Conservation (phyloP, 129 eudicot genomes). For the Escallonia herrerae region DNA sequence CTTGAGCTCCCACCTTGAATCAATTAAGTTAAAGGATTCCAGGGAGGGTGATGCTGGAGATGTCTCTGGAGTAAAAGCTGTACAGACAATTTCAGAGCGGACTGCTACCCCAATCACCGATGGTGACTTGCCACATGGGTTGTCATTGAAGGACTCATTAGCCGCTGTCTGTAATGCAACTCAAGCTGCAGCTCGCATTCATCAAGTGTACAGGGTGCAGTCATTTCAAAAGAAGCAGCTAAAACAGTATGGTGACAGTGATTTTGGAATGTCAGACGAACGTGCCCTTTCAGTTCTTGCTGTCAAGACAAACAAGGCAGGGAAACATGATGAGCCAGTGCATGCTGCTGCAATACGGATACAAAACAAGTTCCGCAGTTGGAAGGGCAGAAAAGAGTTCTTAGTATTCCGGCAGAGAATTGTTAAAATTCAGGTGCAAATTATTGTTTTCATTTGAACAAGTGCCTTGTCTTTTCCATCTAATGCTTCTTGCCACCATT, state of each 20-base stretch:
- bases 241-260: slow-evolving; percentile 50
- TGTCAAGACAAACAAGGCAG: slow-evolving; percentile 46
- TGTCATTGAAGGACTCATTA: slow-evolving; percentile 74
- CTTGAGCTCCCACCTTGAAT: slow-evolving; percentile 51
- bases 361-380: slow-evolving; percentile 85
- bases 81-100: slow-evolving; percentile 62
- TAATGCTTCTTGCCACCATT: not conserved
- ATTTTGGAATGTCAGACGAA: slow-evolving; percentile 63
- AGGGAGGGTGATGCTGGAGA: slow-evolving; percentile 32
- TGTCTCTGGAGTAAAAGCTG: slow-evolving; percentile 37
- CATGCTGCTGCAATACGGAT: slow-evolving; percentile 86
- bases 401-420: slow-evolving; percentile 65
- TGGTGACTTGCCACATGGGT: slow-evolving; percentile 53
- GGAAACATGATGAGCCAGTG: slow-evolving; percentile 61
- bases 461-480: not conserved
- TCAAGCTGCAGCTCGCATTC: slow-evolving; percentile 93
- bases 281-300: slow-evolving; percentile 73
- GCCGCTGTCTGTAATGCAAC: slow-evolving; percentile 98
- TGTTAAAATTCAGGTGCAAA: slow-evolving; percentile 83
- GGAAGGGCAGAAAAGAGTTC: slow-evolving; percentile 85
- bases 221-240: slow-evolving; percentile 84
- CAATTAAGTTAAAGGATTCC: slow-evolving; percentile 50
- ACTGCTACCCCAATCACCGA: slow-evolving; percentile 52
- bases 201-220: slow-evolving; percentile 83
- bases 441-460: not conserved